Conservation (phyloP, 1,139 yeast genomes). For the Blastobotrys elegans region DNA sequence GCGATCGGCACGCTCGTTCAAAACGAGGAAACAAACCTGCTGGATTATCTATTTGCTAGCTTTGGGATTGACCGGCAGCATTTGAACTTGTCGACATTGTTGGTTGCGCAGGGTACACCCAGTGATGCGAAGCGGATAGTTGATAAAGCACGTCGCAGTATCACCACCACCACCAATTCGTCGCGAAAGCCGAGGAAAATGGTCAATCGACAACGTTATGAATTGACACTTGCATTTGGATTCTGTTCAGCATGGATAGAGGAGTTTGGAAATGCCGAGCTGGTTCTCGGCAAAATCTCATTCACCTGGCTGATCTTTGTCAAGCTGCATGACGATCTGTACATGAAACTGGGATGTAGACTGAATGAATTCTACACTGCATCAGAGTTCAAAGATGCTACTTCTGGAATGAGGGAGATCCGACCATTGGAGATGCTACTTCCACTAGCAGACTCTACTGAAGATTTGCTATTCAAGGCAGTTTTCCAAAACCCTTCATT, state of each 20-base stretch:
- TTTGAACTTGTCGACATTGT: background rate
- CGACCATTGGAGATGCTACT: background rate
- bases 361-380: background rate
- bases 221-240: background rate
- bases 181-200: background rate
- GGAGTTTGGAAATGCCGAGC: background rate
- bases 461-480: background rate
- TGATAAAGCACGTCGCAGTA: background rate
- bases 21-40: background rate
- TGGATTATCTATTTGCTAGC: slow-evolving; percentile 3
- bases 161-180: no score
- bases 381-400: background rate
- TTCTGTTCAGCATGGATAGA: background rate
- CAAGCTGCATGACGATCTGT: background rate
- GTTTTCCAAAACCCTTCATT: background rate
- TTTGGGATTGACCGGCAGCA: background rate
- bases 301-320: background rate
- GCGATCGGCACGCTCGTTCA: background rate
- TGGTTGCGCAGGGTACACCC: background rate
- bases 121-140: background rate
- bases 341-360: background rate
- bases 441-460: background rate
- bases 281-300: background rate
- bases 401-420: background rate
- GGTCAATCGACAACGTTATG: background rate